A percentile compares a stretch with the other conserved stretches of the same genome.
These are phyloP conservation scores for Apocynum venetum DNA, from an alignment of 257 asterid species.

Conservation along the genomic window DNA sequence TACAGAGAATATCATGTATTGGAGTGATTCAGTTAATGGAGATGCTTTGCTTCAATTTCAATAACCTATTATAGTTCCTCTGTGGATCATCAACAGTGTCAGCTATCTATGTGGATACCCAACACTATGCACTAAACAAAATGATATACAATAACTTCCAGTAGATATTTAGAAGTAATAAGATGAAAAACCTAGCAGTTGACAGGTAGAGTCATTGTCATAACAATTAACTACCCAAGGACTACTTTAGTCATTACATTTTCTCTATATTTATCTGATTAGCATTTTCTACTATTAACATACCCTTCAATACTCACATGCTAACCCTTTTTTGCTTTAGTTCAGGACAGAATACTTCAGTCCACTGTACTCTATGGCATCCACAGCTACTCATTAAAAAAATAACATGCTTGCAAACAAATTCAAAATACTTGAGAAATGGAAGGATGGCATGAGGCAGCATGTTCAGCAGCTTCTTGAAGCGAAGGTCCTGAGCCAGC, in stretches of 20 bases:
- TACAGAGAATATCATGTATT: not conserved
- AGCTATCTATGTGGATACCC: not conserved
- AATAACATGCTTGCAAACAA: not conserved
- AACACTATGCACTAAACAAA: not conserved
- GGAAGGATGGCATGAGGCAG: constrained; percentile 73
- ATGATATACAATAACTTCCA: not conserved
- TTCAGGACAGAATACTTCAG: not conserved
- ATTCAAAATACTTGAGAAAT: constrained; percentile 53
- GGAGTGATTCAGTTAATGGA: not conserved
- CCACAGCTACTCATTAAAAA: not conserved
- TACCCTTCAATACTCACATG: not conserved
- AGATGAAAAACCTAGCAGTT: not conserved
- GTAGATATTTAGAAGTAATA: not conserved
- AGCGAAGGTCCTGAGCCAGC: constrained; percentile 90
- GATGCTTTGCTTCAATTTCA: not conserved
- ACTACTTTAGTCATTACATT: not conserved
- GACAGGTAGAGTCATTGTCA: not conserved
- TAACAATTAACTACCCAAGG: not conserved
- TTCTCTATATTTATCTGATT: not conserved
- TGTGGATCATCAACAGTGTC: not conserved
- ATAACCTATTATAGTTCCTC: not conserved
- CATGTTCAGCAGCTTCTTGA: constrained; percentile 70
- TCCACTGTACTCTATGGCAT: not conserved
- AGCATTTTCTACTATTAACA: not conserved
- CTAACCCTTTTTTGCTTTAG: not conserved